A percentile compares a stretch with the other conserved stretches of the same genome.
Evolutionary conservation across 495 filamentous ascomycete genomes (phyloP).

Genomic region (Cryomyces antarcticus): DNA sequence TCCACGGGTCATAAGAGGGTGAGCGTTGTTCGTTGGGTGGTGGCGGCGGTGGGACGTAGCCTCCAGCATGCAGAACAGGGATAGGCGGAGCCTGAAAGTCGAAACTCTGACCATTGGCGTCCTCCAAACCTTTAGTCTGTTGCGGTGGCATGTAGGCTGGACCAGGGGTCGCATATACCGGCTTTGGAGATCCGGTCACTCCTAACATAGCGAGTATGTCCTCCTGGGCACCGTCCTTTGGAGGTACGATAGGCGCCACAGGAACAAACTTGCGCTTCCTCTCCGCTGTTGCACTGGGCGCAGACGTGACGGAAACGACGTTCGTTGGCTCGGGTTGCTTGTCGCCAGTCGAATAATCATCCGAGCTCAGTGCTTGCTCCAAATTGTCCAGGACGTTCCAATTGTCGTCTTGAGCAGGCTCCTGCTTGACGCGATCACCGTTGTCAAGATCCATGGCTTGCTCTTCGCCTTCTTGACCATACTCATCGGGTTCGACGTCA

Average conservation of each 20-base stretch:
- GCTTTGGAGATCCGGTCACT: constrained; percentile 19
- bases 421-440: constrained; percentile 2
- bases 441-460: not conserved
- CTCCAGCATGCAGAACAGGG: too few relatives aligned
- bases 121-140: too few relatives aligned
- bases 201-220: constrained; percentile 18
- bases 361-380: constrained; percentile 11
- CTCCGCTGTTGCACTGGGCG: too few relatives aligned
- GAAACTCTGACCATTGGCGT: too few relatives aligned
- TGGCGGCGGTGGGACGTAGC: constrained; percentile 5
- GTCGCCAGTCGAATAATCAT: not conserved
- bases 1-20: constrained; percentile 7
- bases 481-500: constrained; percentile 5
- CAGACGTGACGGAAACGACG: too few relatives aligned
- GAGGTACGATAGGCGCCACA: not conserved
- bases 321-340: not conserved
- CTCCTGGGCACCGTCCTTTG: constrained; percentile 14
- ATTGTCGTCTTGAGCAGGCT: not conserved
- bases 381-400: constrained; percentile 16
- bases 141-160: constrained; percentile 4
- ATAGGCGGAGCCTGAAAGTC: too few relatives aligned
- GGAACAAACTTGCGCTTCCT: too few relatives aligned
- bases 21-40: constrained; percentile 2
- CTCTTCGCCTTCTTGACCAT: constrained; percentile 3
- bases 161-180: constrained; percentile 15